Percentiles rank a stretch among this genome's conserved stretches.
Evolutionary conservation across 257 asterid genomes (phyloP).

Genomic region (Fraxinus excelsior): DNA sequence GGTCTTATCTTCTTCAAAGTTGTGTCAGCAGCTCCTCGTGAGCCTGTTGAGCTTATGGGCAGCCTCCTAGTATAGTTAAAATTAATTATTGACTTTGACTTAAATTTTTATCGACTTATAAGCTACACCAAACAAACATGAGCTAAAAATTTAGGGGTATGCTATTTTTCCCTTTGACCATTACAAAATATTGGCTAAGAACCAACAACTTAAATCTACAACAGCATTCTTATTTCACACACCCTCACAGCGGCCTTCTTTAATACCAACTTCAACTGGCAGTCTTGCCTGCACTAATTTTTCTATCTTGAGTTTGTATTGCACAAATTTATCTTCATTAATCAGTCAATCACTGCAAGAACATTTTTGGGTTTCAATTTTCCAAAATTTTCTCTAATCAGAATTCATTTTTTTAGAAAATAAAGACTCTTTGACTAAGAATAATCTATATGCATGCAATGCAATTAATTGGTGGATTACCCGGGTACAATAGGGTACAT

Average conservation of each 20-base stretch:
- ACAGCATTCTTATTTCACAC: too few species aligned
- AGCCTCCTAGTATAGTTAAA: too few species aligned
- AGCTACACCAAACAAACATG: too few species aligned
- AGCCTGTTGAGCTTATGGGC: background rate
- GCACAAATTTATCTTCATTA: background rate
- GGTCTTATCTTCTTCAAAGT: background rate
- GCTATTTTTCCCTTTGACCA: too few species aligned
- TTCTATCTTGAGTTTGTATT: too few species aligned
- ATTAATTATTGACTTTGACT: too few species aligned
- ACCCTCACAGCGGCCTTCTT: too few species aligned
- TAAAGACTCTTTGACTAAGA: background rate
- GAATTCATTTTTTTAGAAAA: background rate
- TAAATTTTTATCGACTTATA: too few species aligned
- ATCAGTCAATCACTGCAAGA: background rate
- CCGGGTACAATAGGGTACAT: conserved; percentile 54
- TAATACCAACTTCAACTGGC: background rate
- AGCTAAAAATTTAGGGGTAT: too few species aligned
- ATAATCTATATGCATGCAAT: too few species aligned
- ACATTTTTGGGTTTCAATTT: background rate
- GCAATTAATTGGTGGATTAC: conserved; percentile 10
- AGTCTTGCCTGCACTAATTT: background rate
- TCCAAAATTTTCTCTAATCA: background rate
- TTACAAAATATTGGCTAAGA: too few species aligned
- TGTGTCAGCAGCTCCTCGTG: background rate
- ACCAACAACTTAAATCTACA: too few species aligned